These are phyloP conservation scores for Arabis hirsuta DNA, from an alignment of 345 rosid genomes.

Conservation along the genomic window DNA sequence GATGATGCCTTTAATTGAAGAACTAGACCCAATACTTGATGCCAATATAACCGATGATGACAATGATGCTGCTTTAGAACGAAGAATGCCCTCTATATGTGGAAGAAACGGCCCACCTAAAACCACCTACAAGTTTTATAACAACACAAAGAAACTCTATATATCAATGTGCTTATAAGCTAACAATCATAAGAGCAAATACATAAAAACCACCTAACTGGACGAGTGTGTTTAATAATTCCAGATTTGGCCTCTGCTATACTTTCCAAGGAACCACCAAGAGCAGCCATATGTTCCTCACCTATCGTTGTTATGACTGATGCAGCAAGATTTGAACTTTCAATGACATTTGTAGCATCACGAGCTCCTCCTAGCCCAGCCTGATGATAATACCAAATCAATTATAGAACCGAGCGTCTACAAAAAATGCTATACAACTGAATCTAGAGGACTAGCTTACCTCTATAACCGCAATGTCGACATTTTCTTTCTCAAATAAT, in stretches of 20 bases:
- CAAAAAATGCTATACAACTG: background rate
- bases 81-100: slow-evolving; percentile 66
- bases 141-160: background rate
- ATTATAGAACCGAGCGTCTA: background rate
- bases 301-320: slow-evolving; percentile 84
- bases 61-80: slow-evolving; percentile 64
- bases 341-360: slow-evolving; percentile 82
- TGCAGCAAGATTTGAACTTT: slow-evolving; percentile 62
- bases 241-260: slow-evolving; percentile 90
- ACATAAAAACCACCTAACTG: slow-evolving; percentile 76
- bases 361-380: slow-evolving; percentile 75
- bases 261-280: slow-evolving; percentile 87
- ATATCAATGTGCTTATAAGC: slow-evolving; percentile 8
- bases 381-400: too few relatives aligned
- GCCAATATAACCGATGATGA: slow-evolving; percentile 58
- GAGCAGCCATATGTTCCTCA: slow-evolving; percentile 79
- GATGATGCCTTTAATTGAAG: slow-evolving; percentile 57
- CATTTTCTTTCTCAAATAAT: slow-evolving; percentile 70
- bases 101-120: slow-evolving; percentile 87
- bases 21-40: slow-evolving; percentile 55
- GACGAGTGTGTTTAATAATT: slow-evolving; percentile 70
- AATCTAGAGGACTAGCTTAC: slow-evolving; percentile 38
- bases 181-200: background rate
- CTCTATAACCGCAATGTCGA: slow-evolving; percentile 86
- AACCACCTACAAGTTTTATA: slow-evolving; percentile 35